phyloP scores from a whole-genome alignment of 495 filamentous ascomycete species.

The Neurospora africana region DNA sequence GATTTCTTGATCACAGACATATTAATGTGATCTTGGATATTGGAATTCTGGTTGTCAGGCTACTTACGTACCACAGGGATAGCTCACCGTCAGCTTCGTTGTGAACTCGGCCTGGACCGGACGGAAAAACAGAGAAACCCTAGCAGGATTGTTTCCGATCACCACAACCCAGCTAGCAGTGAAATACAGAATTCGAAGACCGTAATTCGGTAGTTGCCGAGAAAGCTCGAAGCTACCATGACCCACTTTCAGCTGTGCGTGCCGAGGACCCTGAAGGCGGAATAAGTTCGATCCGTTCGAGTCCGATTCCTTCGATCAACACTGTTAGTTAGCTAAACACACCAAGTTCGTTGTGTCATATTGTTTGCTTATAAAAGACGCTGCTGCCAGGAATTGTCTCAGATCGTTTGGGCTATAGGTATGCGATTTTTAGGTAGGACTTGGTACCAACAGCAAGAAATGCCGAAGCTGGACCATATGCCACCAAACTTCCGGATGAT shows the following conservation, averaged over 20 bases:
- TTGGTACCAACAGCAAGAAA: neutral
- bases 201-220: neutral
- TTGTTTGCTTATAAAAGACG: neutral
- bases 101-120: neutral
- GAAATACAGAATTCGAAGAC: neutral
- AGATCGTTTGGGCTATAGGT: neutral
- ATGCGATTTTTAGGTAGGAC: neutral
- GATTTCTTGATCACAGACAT: no score
- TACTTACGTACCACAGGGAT: neutral
- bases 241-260: neutral
- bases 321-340: neutral
- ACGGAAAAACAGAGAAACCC: neutral
- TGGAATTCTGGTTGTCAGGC: conserved; percentile 5
- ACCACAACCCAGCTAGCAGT: neutral
- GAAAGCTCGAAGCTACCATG: neutral
- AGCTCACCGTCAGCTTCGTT: neutral
- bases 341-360: neutral
- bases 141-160: neutral
- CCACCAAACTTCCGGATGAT: neutral
- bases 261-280: neutral
- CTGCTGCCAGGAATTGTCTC: neutral
- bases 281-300: neutral
- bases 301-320: neutral
- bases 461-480: neutral
- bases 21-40: conserved; percentile 10